Conservation (phyloP, 768 basidiomycete genomes). For the Leccinum sublutescens region DNA sequence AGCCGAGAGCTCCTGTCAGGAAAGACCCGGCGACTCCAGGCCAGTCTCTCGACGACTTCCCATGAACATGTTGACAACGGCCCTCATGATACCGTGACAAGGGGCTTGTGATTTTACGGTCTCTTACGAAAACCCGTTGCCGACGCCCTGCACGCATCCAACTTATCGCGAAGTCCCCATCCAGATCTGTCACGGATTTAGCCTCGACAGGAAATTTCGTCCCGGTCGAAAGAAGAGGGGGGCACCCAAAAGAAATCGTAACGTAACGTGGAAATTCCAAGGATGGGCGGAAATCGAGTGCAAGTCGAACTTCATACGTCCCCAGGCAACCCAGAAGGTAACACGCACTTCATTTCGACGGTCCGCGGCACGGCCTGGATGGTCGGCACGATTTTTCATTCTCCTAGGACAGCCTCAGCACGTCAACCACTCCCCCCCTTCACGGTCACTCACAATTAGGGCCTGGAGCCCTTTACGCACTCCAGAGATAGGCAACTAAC, state of each 20-base stretch:
- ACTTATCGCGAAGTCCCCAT: constrained; percentile 19
- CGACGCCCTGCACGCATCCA: constrained; percentile 12
- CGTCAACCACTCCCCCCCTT: neutral
- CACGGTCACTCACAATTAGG: constrained; percentile 2
- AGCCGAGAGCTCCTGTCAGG: neutral
- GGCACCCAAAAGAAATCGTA: constrained; percentile 7
- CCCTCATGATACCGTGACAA: neutral
- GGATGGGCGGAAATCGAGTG: constrained; percentile 20
- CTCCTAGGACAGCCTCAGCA: constrained; percentile 23
- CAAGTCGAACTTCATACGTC: constrained; percentile 6
- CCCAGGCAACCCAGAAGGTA: constrained; percentile 12
- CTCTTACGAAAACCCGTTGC: constrained; percentile 23
- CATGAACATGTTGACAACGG: neutral
- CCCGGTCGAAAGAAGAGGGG: constrained; percentile 9
- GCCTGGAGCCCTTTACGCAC: constrained; percentile 9
- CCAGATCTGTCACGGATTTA: constrained; percentile 7
- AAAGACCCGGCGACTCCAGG: neutral
- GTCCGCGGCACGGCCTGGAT: neutral
- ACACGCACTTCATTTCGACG: neutral
- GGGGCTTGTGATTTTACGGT: constrained; percentile 8
- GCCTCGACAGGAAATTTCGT: constrained; percentile 16
- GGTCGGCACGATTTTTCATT: constrained; percentile 4
- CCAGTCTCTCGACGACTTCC: neutral
- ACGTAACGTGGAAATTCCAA: constrained; percentile 27
- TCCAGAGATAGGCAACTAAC: constrained; percentile 5